Percentiles rank a stretch among this genome's conserved stretches.
phyloP scores from a whole-genome alignment of 495 filamentous ascomycete species.

The Talaromyces trachyspermus region DNA sequence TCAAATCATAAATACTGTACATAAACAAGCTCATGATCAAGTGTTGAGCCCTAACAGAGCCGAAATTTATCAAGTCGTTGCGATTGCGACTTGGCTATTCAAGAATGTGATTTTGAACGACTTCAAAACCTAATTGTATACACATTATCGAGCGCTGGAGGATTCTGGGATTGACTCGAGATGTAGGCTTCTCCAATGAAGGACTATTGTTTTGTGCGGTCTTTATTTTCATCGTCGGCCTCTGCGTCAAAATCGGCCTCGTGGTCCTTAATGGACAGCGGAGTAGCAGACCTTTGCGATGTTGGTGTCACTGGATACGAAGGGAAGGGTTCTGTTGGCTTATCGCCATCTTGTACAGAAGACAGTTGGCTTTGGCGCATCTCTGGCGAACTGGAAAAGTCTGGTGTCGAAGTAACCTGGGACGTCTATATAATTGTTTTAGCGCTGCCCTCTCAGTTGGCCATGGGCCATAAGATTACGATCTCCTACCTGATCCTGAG shows the following conservation, averaged over 20 bases:
- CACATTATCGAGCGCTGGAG: too few relatives aligned
- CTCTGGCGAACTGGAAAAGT: slow-evolving; percentile 1
- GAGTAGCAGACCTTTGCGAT: slow-evolving; percentile 3
- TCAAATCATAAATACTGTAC: slow-evolving; percentile 1
- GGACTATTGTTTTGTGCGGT: too few relatives aligned
- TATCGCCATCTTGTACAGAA: slow-evolving; percentile 5
- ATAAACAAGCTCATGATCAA: neutral
- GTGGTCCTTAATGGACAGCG: neutral
- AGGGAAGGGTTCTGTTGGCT: slow-evolving; percentile 5
- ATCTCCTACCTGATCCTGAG: slow-evolving; percentile 19
- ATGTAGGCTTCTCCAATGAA: too few relatives aligned
- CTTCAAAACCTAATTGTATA: too few relatives aligned
- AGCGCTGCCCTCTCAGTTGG: too few relatives aligned
- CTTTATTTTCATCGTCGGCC: neutral
- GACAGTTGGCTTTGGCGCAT: neutral
- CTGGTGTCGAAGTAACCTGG: neutral
- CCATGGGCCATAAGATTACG: too few relatives aligned
- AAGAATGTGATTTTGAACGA: too few relatives aligned
- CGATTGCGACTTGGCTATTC: too few relatives aligned
- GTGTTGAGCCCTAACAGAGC: neutral
- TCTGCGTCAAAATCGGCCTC: neutral
- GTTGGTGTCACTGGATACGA: slow-evolving; percentile 4
- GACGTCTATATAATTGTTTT: neutral
- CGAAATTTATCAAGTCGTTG: too few relatives aligned
- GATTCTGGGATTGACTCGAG: too few relatives aligned